Evolutionary conservation across 2,329 filamentous ascomycete genomes (phyloP).

Genomic region (Colletotrichum sp.): DNA sequence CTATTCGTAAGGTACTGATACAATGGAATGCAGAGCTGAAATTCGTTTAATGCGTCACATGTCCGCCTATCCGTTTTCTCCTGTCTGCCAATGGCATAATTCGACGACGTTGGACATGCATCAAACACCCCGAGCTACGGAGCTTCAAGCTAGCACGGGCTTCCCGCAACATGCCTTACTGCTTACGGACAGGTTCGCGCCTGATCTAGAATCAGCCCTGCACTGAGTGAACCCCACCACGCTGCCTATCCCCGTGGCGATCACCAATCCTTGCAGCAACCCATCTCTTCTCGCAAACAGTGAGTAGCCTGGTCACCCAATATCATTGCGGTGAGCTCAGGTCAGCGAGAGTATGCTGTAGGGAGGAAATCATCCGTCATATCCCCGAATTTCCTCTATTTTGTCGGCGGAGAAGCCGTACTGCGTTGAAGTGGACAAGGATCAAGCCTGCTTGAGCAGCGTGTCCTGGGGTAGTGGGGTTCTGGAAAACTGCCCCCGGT

Average conservation of each 20-base stretch:
- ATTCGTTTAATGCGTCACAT: background rate
- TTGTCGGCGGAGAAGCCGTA: background rate
- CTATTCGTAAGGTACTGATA: background rate
- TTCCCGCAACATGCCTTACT: background rate
- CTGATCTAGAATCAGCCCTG: background rate
- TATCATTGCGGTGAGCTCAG: background rate
- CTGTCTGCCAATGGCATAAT: background rate
- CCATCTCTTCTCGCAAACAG: background rate
- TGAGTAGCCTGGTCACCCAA: background rate
- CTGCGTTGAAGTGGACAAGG: background rate
- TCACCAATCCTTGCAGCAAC: background rate
- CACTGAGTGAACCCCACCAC: background rate
- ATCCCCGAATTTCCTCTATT: background rate
- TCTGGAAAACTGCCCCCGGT: background rate
- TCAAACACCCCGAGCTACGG: background rate
- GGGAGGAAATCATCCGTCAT: fast-evolving
- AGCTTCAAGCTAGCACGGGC: background rate
- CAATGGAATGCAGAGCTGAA: background rate
- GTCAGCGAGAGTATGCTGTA: background rate
- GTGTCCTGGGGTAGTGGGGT: background rate
- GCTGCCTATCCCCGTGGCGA: background rate
- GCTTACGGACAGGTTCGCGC: background rate
- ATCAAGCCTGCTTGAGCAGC: background rate
- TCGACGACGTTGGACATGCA: background rate
- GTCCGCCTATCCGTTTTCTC: background rate